Evolutionary conservation across 805 yeast genomes (phyloP), one percentile per base, ranked within the genome.

Genomic region (Candida pseudoglaebosa): DNA sequence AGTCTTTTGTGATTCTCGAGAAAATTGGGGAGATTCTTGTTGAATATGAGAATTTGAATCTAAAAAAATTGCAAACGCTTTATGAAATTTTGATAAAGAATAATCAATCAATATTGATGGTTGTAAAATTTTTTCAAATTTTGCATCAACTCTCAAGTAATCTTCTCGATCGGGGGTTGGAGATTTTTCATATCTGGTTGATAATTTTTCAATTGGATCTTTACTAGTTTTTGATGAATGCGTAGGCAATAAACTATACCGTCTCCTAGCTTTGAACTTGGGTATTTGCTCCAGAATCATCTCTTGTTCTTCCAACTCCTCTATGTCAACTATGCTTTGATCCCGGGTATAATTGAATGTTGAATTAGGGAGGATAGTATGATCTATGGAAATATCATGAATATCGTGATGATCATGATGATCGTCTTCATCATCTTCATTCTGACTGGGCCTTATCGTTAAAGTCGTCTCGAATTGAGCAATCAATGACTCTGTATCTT

Each of bases 401-500:
- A 46, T 47, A 26, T 26, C 13, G 12, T 26, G 29, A 26, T n/a
- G n/a, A n/a, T n/a, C n/a, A n/a, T n/a, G n/a, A n/a, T n/a, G n/a
- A 36, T 53, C 54, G 31, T 47, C 47, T 37, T 52, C 60, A 24
- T 59, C 70, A 8, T 53, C 53, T 12, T 65, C 71, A 38, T 61
- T 57, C 19, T 67, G 48, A 5, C 67, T 53, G 2, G 73, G 69
- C 29, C 61, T 47, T 41, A 68, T 66, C 24, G 67, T 65, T 32
- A 69, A 56, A 0, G 73, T 69, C 3, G 73, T 66, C 47, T 69
- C 73, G 42, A 69, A 69, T 45, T 66, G 71, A 5, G 71, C 59
- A 34, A 63, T 58, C 45, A 64, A 57, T 36, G 69, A 62, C 36
- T 65, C 69, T 44, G 62, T 67, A 44, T 59, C 56, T 45, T 58